A percentile compares a stretch with the other conserved stretches of the same genome.
These are phyloP conservation scores for Aspergillus bertholletiae DNA, from an alignment of 495 filamentous ascomycete genomes.

Conservation along the genomic window DNA sequence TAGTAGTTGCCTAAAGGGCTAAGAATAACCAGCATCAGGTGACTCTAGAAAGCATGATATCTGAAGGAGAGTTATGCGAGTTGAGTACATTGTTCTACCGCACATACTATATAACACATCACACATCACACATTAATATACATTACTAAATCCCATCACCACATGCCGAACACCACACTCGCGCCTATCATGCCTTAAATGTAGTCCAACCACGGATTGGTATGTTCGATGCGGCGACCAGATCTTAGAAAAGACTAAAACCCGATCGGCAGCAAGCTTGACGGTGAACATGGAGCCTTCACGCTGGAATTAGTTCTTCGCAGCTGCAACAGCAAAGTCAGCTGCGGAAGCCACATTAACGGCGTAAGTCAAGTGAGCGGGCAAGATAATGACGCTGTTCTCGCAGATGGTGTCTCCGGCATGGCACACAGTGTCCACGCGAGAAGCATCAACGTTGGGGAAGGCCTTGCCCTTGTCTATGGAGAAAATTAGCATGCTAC, in stretches of 20 bases:
- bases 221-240: too few relatives aligned
- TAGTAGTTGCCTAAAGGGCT: too few relatives aligned
- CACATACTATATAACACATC: not conserved
- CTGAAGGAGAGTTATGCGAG: not conserved
- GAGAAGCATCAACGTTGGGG: not conserved
- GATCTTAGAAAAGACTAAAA: too few relatives aligned
- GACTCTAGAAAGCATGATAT: not conserved
- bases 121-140: not conserved
- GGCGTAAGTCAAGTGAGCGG: not conserved
- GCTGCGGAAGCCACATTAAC: not conserved
- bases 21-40: too few relatives aligned
- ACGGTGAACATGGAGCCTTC: not conserved
- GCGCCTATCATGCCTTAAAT: not conserved
- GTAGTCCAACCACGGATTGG: not conserved
- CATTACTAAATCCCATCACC: not conserved
- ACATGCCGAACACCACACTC: not conserved
- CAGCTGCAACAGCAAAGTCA: not conserved
- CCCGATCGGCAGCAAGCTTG: too few relatives aligned
- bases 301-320: not conserved
- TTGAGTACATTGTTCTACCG: not conserved
- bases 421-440: not conserved
- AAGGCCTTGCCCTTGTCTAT: not conserved
- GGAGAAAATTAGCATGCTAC: not conserved
- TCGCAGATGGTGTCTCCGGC: not conserved
- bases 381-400: not conserved